Percentiles rank a stretch among this genome's conserved stretches.
These are phyloP conservation scores for Cnidoscolus chayamansa DNA, from an alignment of 441 rosid species.

Conservation along the genomic window DNA sequence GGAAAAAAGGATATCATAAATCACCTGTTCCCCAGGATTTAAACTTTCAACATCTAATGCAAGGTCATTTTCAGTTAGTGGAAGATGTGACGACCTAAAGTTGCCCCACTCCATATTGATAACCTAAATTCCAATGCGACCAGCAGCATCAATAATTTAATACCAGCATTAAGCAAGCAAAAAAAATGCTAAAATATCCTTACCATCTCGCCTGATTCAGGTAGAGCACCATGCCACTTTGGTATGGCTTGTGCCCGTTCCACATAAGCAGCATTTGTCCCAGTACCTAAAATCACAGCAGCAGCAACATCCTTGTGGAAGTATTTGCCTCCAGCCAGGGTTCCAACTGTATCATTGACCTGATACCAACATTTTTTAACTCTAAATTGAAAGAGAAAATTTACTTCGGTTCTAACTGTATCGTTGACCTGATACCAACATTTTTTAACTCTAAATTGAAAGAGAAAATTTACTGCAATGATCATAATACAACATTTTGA, in stretches of 20 bases:
- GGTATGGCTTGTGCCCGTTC: conserved; percentile 86
- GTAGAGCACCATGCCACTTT: conserved; percentile 84
- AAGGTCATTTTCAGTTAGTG: conserved; percentile 60
- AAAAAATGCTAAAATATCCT: conserved; percentile 13
- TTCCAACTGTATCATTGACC: conserved; percentile 96
- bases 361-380: conserved; percentile 29
- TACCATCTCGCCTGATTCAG: conserved; percentile 91
- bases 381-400: neutral
- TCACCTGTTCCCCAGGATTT: conserved; percentile 79
- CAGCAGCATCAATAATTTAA: conserved; percentile 6
- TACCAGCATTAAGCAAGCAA: neutral
- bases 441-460: neutral
- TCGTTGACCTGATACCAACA: conserved; percentile 76
- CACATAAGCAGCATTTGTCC: conserved; percentile 91
- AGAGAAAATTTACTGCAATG: conserved; percentile 2
- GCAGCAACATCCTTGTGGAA: conserved; percentile 62
- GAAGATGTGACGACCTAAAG: conserved; percentile 72
- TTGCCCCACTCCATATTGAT: conserved; percentile 92
- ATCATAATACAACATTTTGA: neutral
- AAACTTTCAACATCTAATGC: conserved; percentile 56
- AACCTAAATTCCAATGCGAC: conserved; percentile 39
- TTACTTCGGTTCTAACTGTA: conserved; percentile 61
- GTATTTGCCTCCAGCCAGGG: conserved; percentile 92
- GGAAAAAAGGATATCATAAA: neutral
- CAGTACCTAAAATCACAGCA: conserved; percentile 90